phyloP scores from a whole-genome alignment of 2,329 filamentous ascomycete species.

The Hypoxylon sp. region DNA sequence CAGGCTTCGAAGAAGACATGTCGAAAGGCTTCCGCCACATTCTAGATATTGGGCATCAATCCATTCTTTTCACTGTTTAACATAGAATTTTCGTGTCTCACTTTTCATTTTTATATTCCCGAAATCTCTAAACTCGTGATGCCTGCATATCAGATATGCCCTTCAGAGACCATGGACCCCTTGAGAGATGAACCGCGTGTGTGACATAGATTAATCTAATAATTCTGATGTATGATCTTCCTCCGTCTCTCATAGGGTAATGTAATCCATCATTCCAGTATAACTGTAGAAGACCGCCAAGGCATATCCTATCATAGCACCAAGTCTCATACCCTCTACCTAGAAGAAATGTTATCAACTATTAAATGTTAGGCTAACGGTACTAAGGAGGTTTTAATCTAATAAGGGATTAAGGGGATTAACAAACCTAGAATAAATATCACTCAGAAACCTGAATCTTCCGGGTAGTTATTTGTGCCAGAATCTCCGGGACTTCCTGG shows the following conservation, averaged over 20 bases:
- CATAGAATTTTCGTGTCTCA: too few relatives aligned
- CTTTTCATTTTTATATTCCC: too few relatives aligned
- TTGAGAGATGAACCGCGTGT: not conserved
- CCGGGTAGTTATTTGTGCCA: slow-evolving; percentile 1
- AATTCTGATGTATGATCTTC: not conserved
- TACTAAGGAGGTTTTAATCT: not conserved
- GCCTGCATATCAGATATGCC: not conserved
- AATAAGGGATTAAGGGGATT: not conserved
- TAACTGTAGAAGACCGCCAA: not conserved
- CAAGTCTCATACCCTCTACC: not conserved
- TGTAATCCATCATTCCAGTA: not conserved
- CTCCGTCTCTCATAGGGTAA: not conserved
- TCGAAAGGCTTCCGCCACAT: too few relatives aligned
- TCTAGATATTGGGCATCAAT: too few relatives aligned
- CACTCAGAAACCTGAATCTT: slow-evolving; percentile 5
- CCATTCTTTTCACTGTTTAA: too few relatives aligned
- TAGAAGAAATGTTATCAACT: not conserved
- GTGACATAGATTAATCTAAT: not conserved
- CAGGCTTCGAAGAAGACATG: too few relatives aligned
- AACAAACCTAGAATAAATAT: not conserved
- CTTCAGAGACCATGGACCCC: not conserved
- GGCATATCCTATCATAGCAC: not conserved
- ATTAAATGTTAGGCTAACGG: too few relatives aligned
- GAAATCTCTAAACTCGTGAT: too few relatives aligned
- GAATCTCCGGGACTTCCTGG: not conserved